A percentile compares a stretch with the other conserved stretches of the same genome.
These are phyloP conservation scores for Epichloe bromicola DNA, from an alignment of 2,329 filamentous ascomycete species.

Conservation along the genomic window DNA sequence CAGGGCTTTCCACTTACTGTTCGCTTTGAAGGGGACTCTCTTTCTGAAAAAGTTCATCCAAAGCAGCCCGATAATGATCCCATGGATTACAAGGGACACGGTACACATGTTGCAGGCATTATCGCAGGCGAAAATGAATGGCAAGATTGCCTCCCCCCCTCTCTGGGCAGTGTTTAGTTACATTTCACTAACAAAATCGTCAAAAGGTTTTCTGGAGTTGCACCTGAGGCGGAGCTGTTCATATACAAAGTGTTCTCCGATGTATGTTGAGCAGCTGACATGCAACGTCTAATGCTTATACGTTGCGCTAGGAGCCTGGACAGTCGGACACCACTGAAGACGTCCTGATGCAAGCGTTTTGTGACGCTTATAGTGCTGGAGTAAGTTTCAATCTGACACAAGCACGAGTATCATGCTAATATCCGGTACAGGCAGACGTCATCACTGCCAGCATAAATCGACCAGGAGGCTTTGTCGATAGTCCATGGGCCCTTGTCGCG, in stretches of 20 bases:
- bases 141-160: constrained; percentile 7
- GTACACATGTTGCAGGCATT: constrained; percentile 28
- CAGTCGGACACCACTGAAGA: constrained; percentile 17
- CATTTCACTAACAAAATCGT: background rate
- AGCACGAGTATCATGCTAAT: background rate
- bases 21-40: background rate
- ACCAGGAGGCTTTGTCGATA: constrained; percentile 25
- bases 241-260: constrained; percentile 31
- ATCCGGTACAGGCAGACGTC: constrained; percentile 23
- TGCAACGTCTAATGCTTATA: background rate
- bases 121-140: constrained; percentile 31
- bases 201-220: constrained; percentile 29
- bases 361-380: constrained; percentile 22
- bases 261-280: constrained; percentile 7
- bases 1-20: background rate
- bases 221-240: constrained; percentile 30
- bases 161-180: background rate
- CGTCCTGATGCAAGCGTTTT: constrained; percentile 23
- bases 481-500: constrained; percentile 29
- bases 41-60: constrained; percentile 8
- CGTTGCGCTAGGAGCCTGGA: background rate
- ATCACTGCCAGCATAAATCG: constrained; percentile 29
- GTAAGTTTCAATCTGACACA: constrained; percentile 8
- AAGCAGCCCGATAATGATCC: constrained; percentile 19
- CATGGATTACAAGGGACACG: constrained; percentile 12